Conservation (phyloP, 768 basidiomycete species). For the Coprinopsis sp. region DNA sequence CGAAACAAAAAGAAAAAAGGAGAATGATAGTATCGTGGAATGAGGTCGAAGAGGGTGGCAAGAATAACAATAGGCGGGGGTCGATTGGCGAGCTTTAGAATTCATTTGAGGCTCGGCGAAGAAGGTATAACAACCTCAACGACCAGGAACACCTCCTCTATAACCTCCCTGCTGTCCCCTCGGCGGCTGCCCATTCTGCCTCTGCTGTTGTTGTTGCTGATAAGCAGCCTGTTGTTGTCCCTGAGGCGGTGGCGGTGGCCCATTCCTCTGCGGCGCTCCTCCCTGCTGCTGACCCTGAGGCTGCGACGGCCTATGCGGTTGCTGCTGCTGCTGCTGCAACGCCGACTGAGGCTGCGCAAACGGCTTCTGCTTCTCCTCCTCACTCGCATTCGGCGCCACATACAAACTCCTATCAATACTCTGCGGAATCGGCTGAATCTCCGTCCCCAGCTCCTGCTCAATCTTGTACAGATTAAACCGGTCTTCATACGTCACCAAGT, state of each 20-base stretch:
- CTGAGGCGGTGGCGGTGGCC: conserved; percentile 5
- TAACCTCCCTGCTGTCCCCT: conserved; percentile 27
- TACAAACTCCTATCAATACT: conserved; percentile 88
- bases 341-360: conserved; percentile 30
- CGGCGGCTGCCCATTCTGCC: conserved; percentile 21
- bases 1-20: too few species aligned
- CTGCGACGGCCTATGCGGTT: conserved; percentile 19
- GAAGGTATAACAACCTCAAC: too few species aligned
- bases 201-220: conserved; percentile 16
- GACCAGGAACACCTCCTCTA: too few species aligned
- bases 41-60: too few species aligned
- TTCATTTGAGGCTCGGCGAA: too few species aligned
- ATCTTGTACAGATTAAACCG: conserved; percentile 97
- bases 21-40: too few species aligned
- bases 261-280: not conserved
- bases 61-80: too few species aligned
- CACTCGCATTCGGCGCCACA: conserved; percentile 68
- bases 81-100: too few species aligned
- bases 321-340: conserved; percentile 23
- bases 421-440: conserved; percentile 94
- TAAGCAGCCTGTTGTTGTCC: conserved; percentile 14
- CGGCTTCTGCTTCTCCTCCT: conserved; percentile 37
- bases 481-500: conserved; percentile 97
- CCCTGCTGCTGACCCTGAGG: conserved; percentile 16
- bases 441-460: conserved; percentile 97